Evolutionary conservation across 2,329 filamentous ascomycete species (phyloP), one percentile per base, ranked within the genome.

Genomic region (Colletotrichum tanaceti): DNA sequence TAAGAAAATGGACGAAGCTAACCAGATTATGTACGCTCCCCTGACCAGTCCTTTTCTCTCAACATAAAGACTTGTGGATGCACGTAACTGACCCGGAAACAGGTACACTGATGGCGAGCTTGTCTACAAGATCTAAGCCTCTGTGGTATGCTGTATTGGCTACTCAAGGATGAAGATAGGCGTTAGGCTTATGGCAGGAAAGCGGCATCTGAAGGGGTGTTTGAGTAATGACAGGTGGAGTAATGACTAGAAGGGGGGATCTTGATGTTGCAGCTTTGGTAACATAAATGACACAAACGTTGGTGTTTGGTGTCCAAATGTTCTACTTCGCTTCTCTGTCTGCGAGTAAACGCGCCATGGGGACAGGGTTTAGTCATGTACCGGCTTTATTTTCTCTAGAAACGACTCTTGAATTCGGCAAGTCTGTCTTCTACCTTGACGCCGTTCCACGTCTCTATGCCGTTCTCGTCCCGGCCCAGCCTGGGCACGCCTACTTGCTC

Each of bases 401-500:
- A 71, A 58, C 81, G 79, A 62, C 74, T 75, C 72, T 83, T 77
- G 69, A 89, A 89, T 58, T 85, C 83, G 10, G 78, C 75, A 70
- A 90, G 76, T 60, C 89, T 82, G 22, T 86, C 81, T 5, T 83
- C 77, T 5, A 90, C 86, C 28, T 75, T 75, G 6, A 84, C 81
- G 1, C 85, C 87, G 74, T 91, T 91, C 89, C 89, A 91, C 20
- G 81, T 85, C 78, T 91, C 89, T 24, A 74, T 72, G 6, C 83
- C 84, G 4, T 81, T 72, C 10, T 77, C 79, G 59, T 84, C 79
- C 55, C 75, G 74, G 2, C 77, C 81, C 14, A 94, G 75, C 1
- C 77, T 77, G 0, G 95, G 95, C 77, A 97, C 88, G 0, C 96
- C 95, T 60, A 97, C 90, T 78, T 99, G 96, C 80, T 99, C 94